These are phyloP conservation scores for Metschnikowia proteae DNA, from an alignment of 805 yeast species.

Conservation along the genomic window DNA sequence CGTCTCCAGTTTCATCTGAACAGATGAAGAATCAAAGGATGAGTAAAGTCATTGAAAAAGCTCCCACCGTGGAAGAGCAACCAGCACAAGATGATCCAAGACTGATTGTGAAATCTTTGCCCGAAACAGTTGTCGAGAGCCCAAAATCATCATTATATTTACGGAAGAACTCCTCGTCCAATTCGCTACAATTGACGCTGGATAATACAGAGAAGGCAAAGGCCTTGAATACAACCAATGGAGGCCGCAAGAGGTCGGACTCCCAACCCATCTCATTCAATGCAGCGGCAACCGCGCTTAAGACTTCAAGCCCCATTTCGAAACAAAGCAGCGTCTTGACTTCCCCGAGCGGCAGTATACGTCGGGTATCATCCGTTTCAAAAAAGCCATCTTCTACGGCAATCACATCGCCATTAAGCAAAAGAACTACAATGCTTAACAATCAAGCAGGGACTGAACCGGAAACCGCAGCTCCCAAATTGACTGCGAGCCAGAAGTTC, in stretches of 20 bases:
- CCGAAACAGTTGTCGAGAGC: not conserved
- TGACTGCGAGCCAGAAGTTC: conserved; percentile 38
- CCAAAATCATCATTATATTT: not conserved
- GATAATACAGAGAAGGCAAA: conserved; percentile 8
- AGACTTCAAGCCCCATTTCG: not conserved
- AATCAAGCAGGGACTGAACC: conserved; percentile 13
- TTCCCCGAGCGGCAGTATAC: conserved; percentile 19
- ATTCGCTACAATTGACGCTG: conserved; percentile 8
- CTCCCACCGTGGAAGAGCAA: not conserved
- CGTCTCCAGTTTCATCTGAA: not conserved
- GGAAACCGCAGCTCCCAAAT: conserved; percentile 8
- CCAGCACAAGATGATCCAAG: not conserved
- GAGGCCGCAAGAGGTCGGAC: conserved; percentile 32
- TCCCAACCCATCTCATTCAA: conserved; percentile 30
- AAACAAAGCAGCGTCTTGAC: conserved; percentile 3
- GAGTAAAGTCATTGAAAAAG: not conserved
- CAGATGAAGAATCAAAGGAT: not conserved
- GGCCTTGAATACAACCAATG: conserved; percentile 9
- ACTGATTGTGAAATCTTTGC: too few species aligned
- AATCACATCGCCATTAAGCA: conserved; percentile 7
- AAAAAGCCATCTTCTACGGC: conserved; percentile 6
- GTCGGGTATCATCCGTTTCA: conserved; percentile 7
- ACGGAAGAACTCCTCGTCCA: conserved; percentile 7
- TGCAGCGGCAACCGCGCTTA: conserved; percentile 33
- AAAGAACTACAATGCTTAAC: conserved; percentile 8